A percentile compares a stretch with the other conserved stretches of the same genome.
Evolutionary conservation across 2,329 filamentous ascomycete species (phyloP).

Genomic region (Ceratocystis papillata): DNA sequence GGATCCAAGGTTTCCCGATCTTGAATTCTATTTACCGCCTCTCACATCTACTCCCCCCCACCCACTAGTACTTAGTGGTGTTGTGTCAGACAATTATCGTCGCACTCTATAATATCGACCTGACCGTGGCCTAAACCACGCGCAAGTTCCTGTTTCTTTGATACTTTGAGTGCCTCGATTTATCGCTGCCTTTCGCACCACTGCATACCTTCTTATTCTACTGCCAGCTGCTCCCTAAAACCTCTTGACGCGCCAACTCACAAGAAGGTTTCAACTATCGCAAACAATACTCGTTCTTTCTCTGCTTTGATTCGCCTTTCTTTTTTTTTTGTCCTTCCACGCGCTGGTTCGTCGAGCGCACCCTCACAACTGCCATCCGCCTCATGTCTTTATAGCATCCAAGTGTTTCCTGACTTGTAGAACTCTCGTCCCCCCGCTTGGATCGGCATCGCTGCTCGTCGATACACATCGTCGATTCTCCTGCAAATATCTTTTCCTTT

Average conservation of each 20-base stretch:
- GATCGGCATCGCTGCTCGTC: slow-evolving; percentile 15
- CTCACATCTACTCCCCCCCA: background rate
- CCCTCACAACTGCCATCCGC: background rate
- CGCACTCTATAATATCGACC: background rate
- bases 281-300: background rate
- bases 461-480: slow-evolving; percentile 22
- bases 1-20: slow-evolving; percentile 22
- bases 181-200: background rate
- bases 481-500: slow-evolving; percentile 31
- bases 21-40: slow-evolving; percentile 28
- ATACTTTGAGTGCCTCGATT: background rate
- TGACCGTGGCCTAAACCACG: background rate
- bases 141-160: background rate
- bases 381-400: slow-evolving; percentile 23
- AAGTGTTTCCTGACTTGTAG: slow-evolving; percentile 5
- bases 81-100: background rate
- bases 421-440: slow-evolving; percentile 17
- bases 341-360: slow-evolving; percentile 17
- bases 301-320: background rate
- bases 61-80: background rate
- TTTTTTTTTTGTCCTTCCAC: slow-evolving; percentile 19
- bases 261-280: slow-evolving; percentile 14
- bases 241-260: background rate
- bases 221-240: background rate
- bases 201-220: background rate